Base-by-base conservation (phyloP, 768 basidiomycete species). In the Hydnomerulius pinastri region DNA sequence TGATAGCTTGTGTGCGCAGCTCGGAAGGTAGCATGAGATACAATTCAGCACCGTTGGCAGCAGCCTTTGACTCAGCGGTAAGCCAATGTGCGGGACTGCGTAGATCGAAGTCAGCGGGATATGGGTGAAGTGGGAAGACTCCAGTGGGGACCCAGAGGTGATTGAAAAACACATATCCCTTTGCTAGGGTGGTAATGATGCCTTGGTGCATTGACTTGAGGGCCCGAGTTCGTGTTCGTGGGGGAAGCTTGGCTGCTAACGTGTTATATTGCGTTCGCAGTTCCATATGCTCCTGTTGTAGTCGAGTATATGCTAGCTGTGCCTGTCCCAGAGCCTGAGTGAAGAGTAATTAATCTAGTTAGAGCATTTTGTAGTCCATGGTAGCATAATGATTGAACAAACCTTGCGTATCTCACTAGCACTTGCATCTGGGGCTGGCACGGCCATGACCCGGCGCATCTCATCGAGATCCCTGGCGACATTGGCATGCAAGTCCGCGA, bases 151-250 rank as follows among this genome's bases (percentile, higher is more conserved):
- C 33, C 46, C 40, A 53, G 29, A 48, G 41, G 20, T 36, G 23
- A 11, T 48, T 39, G 3, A 48, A 13, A 23, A 53, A 23, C 10
- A 45, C 18, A 6, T 42, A 53, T 21, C 37, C 47, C 46, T 53
- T 53, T 15, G 40, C 48, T 37, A 43, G n/a, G n/a, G n/a, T n/a
- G n/a, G n/a, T n/a, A n/a, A n/a, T n/a, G n/a, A n/a, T n/a, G n/a
- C n/a, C n/a, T n/a, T n/a, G n/a, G n/a, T n/a, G n/a, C n/a, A n/a
- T n/a, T n/a, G n/a, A n/a, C n/a, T n/a, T n/a, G n/a, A n/a, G n/a
- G n/a, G n/a, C n/a, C n/a, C n/a, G n/a, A n/a, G n/a, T n/a, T n/a
- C n/a, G n/a, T n/a, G n/a, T n/a, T n/a, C n/a, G n/a, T n/a, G n/a
- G n/a, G n/a, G n/a, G n/a, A 20, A 2, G 3, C 38, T 21, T 4